Evolutionary conservation across 129 eudicot species (phyloP).

Genomic region (Escallonia rubra): DNA sequence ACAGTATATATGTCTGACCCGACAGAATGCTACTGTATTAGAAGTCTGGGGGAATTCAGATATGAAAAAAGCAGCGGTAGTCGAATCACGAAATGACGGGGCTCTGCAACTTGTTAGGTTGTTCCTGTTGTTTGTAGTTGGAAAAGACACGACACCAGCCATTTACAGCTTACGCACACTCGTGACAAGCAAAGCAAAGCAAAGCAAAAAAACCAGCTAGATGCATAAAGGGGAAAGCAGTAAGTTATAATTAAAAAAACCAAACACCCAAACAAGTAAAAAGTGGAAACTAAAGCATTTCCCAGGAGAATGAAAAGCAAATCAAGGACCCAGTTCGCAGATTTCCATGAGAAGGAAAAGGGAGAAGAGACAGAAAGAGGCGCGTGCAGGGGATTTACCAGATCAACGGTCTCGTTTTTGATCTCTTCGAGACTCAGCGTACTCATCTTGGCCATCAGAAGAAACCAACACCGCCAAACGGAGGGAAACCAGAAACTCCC

Average conservation of each 20-base stretch:
- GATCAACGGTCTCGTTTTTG: conserved; percentile 93
- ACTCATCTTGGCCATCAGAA: conserved; percentile 48
- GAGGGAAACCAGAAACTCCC: not conserved
- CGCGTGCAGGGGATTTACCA: conserved; percentile 33
- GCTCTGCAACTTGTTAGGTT: too few relatives aligned
- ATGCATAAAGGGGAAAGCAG: not conserved
- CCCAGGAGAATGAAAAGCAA: not conserved
- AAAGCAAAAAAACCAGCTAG: not conserved
- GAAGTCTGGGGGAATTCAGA: too few relatives aligned
- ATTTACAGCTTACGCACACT: too few relatives aligned
- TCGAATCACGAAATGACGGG: too few relatives aligned
- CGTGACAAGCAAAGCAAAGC: not conserved
- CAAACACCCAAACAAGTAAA: not conserved
- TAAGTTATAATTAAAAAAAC: not conserved
- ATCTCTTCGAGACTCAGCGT: conserved; percentile 75
- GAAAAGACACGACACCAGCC: too few relatives aligned
- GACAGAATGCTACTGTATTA: too few relatives aligned
- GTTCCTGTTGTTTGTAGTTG: too few relatives aligned
- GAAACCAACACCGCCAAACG: conserved; percentile 10
- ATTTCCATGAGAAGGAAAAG: not conserved
- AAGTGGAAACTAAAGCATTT: not conserved
- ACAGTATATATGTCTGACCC: too few relatives aligned
- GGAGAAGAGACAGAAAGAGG: not conserved
- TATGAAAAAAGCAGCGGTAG: too few relatives aligned
- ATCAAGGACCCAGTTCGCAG: not conserved